These are phyloP conservation scores for Quercus variabilis DNA, from an alignment of 306 rosid genomes.

Conservation along the genomic window DNA sequence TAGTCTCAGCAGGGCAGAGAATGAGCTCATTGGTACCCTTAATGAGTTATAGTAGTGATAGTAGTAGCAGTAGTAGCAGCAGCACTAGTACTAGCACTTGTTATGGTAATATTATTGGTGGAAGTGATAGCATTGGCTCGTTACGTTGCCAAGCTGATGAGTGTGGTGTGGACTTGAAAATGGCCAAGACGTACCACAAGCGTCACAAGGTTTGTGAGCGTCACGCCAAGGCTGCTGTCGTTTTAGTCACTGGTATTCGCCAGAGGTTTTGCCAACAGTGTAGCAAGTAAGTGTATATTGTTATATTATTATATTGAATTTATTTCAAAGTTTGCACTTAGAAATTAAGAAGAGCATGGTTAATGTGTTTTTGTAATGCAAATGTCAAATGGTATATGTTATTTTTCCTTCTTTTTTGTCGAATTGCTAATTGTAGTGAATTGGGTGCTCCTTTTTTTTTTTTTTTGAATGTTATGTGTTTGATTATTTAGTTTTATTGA, in stretches of 20 bases:
- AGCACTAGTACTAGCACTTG: too few species aligned
- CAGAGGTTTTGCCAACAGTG: conserved; percentile 44
- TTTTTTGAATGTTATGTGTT: background rate
- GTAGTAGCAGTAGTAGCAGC: background rate
- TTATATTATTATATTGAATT: too few species aligned
- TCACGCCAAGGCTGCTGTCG: conserved; percentile 31
- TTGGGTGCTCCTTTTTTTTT: background rate
- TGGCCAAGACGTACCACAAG: conserved; percentile 27
- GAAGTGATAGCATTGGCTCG: background rate
- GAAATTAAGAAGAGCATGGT: background rate
- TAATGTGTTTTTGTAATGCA: background rate
- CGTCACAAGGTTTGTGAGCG: conserved; percentile 34
- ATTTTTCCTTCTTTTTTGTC: background rate
- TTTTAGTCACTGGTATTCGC: conserved; percentile 27
- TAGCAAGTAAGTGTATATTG: conserved; percentile 11
- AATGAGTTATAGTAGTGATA: background rate
- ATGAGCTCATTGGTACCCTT: background rate
- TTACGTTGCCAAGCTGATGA: conserved; percentile 31
- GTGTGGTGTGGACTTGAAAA: conserved; percentile 15
- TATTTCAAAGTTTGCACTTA: background rate
- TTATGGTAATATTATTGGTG: background rate
- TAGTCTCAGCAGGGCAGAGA: conserved; percentile 8
- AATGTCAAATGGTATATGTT: background rate
- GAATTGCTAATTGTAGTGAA: background rate
- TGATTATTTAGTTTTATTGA: background rate